Conservation (phyloP, 805 yeast genomes). For the Metschnikowia kunwiensis region DNA sequence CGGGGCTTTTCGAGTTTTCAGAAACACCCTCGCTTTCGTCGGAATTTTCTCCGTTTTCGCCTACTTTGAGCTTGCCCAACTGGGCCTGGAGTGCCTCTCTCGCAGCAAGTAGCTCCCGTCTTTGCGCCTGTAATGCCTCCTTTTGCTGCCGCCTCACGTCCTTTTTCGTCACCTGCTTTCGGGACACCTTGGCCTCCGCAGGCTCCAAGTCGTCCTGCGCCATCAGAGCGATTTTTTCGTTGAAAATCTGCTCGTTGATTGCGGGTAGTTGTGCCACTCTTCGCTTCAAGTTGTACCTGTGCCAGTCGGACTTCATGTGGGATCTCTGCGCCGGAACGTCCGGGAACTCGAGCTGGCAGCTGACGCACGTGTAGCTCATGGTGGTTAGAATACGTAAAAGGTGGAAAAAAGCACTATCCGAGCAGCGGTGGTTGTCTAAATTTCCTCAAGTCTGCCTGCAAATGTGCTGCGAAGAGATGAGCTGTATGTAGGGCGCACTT, state of each 20-base stretch:
- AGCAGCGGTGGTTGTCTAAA: too few species aligned
- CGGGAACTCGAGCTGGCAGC: slow-evolving; percentile 39
- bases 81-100: slow-evolving; percentile 19
- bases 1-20: neutral
- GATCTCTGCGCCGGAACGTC: slow-evolving; percentile 38
- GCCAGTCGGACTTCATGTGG: slow-evolving; percentile 48
- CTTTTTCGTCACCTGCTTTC: slow-evolving; percentile 42
- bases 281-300: slow-evolving; percentile 43
- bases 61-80: slow-evolving; percentile 2
- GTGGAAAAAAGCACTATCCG: too few species aligned
- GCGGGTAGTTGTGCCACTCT: slow-evolving; percentile 37
- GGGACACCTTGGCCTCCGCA: slow-evolving; percentile 7
- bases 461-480: too few species aligned
- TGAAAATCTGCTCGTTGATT: slow-evolving; percentile 24
- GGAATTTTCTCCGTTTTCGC: slow-evolving; percentile 8
- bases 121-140: slow-evolving; percentile 48
- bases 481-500: too few species aligned
- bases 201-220: slow-evolving; percentile 22
- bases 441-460: too few species aligned
- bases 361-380: slow-evolving; percentile 30
- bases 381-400: neutral
- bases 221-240: slow-evolving; percentile 22
- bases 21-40: neutral
- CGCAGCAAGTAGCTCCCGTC: slow-evolving; percentile 39
- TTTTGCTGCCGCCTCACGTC: slow-evolving; percentile 49